These are phyloP conservation scores for Eimeria necatrix DNA, from an alignment of 169 alveolate species.

Conservation along the genomic window DNA sequence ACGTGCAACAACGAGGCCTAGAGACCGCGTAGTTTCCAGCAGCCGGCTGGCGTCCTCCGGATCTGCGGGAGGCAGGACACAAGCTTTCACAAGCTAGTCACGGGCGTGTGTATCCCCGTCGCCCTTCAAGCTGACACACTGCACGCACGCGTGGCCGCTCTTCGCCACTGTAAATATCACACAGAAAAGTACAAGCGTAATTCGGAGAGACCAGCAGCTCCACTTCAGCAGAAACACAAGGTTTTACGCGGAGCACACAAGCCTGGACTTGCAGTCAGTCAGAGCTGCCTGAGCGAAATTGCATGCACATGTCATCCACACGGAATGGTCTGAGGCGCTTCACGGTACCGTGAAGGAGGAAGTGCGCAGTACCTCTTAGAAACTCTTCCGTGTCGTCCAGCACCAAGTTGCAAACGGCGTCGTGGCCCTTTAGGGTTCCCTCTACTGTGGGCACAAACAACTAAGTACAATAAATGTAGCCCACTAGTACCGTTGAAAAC, in stretches of 20 bases:
- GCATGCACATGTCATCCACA: too few relatives aligned
- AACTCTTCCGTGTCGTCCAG: constrained; percentile 94
- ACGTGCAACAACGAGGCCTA: constrained; percentile 94
- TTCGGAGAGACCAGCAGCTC: too few relatives aligned
- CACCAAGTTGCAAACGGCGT: constrained; percentile 92
- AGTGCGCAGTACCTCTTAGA: constrained; percentile 87
- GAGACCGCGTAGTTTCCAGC: constrained; percentile 89
- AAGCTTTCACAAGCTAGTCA: background rate
- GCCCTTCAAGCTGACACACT: too few relatives aligned
- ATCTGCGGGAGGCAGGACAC: constrained; percentile 81
- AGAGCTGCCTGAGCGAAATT: too few relatives aligned
- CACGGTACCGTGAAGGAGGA: background rate
- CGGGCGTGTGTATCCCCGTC: too few relatives aligned
- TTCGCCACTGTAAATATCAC: too few relatives aligned
- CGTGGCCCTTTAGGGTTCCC: constrained; percentile 94
- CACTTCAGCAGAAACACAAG: too few relatives aligned
- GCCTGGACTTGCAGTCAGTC: background rate
- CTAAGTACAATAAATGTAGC: too few relatives aligned
- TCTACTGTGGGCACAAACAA: constrained; percentile 84
- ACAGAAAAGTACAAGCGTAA: too few relatives aligned
- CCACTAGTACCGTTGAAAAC: too few relatives aligned
- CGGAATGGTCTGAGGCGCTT: too few relatives aligned
- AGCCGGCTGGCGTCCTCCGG: constrained; percentile 89
- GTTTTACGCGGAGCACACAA: background rate
- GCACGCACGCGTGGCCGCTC: too few relatives aligned